A percentile compares a stretch with the other conserved stretches of the same genome.
Conservation (phyloP, 148 eudicot species). For the Rhododendron kiyosumense region DNA sequence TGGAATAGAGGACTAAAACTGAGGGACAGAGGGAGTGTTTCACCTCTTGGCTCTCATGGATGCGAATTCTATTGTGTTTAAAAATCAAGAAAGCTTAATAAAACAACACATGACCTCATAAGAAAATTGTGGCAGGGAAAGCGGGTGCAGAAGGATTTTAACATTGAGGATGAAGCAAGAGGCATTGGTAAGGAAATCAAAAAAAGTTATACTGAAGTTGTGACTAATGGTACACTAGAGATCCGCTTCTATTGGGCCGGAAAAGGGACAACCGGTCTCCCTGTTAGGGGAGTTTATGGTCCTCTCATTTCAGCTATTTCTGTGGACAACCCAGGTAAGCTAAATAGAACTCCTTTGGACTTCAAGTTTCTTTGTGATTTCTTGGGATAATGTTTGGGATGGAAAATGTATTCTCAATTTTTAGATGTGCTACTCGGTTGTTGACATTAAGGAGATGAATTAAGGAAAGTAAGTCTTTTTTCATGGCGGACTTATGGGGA, state of each 20-base stretch:
- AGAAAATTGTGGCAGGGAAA: neutral
- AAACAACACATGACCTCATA: neutral
- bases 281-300: conserved; percentile 28
- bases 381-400: too few species aligned
- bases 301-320: conserved; percentile 44
- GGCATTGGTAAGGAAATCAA: neutral
- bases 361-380: neutral
- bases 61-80: neutral
- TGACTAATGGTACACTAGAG: neutral
- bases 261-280: conserved; percentile 34
- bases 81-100: neutral
- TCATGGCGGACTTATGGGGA: neutral
- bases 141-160: neutral
- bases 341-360: neutral
- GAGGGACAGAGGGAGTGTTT: neutral
- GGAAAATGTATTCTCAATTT: too few species aligned
- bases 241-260: conserved; percentile 38
- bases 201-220: neutral
- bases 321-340: conserved; percentile 24
- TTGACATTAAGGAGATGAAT: neutral
- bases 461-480: neutral
- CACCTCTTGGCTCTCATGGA: neutral
- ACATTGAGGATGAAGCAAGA: neutral
- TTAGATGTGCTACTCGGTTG: neutral
- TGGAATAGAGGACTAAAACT: too few species aligned